Base-by-base conservation (phyloP, 2,329 filamentous ascomycete genomes). In the Gliomastix tumulicola region DNA sequence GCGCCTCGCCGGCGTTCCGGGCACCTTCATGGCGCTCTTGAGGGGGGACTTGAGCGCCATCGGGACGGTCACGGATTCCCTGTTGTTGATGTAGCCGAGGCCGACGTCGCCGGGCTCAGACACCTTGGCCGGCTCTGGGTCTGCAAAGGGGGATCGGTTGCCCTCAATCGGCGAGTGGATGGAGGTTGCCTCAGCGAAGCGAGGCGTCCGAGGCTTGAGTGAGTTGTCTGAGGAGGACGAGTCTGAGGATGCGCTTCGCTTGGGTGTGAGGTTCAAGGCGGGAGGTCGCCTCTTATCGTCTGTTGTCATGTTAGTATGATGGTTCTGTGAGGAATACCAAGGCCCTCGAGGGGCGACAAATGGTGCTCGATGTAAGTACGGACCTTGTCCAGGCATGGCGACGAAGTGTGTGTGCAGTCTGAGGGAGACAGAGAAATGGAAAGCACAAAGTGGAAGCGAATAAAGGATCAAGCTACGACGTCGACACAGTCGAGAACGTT, bases 11-110 rank as follows among this genome's bases (percentile, higher is more conserved):
- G 86, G 81, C 3, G 88, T 90, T 16, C 88, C 88, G 5, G 90
- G 89, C 15, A 85, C 81, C 65, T 78, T 94, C 71, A 96, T 74
- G 37, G 88, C 89, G 60, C 88, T 94, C 71, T 92, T 94, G 49
- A 95, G 74, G 7, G 87, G 87, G 16, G 85, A 84, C 49, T 74
- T 82, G 36, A 87, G 86, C 25, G 81, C 76, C 68, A 75, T 76
- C 41, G 74, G 81, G 55, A 76, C 69, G 45, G 70, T 70, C 52
- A 80, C 71, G 41, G 71, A 64, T 48, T 80, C 68, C 56, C 68
- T 63, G 64, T 67, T 57, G 50, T 77, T 72, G 55, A 96, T 84
- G 65, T 95, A 96, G 57, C 89, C 88, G 60, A 97, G 96, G 47
- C 89, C 89, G 46, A 95, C 77, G 64, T 95, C 88, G 41, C 82